These are phyloP conservation scores for Tolypocladium guangdongense DNA, from an alignment of 2,329 filamentous ascomycete species.

Conservation along the genomic window DNA sequence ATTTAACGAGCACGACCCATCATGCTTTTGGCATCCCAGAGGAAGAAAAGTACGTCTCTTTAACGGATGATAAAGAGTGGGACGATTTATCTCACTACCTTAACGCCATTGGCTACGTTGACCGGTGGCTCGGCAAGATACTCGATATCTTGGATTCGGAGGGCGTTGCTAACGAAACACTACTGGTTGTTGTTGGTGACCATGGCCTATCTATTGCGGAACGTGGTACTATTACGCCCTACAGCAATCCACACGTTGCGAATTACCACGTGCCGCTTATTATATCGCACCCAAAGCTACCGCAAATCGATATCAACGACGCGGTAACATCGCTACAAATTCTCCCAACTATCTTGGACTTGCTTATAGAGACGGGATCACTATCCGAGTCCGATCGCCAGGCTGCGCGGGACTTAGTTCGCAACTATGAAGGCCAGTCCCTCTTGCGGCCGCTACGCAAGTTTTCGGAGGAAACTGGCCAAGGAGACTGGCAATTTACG, in stretches of 20 bases:
- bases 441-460: constrained; percentile 10
- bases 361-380: constrained; percentile 21
- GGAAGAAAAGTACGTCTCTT: constrained; percentile 13
- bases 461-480: constrained; percentile 3
- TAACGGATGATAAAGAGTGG: constrained; percentile 13
- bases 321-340: constrained; percentile 21
- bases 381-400: constrained; percentile 12
- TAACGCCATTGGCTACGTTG: constrained; percentile 21
- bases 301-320: constrained; percentile 19
- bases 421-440: constrained; percentile 21
- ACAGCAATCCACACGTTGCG: constrained; percentile 21
- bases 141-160: constrained; percentile 18
- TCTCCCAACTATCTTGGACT: constrained; percentile 22
- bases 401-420: constrained; percentile 16
- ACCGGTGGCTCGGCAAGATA: constrained; percentile 20
- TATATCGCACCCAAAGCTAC: constrained; percentile 21
- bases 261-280: constrained; percentile 23
- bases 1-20: constrained; percentile 22
- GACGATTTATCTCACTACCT: constrained; percentile 21
- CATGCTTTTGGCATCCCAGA: constrained; percentile 20
- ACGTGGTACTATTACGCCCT: constrained; percentile 19
- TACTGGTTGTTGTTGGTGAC: constrained; percentile 20
- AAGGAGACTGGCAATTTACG: constrained; percentile 14
- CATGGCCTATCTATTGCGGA: constrained; percentile 22
- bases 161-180: constrained; percentile 18